Percentiles rank a stretch among this genome's conserved stretches.
These are phyloP conservation scores for Alternaria gansuensis DNA, from an alignment of 2,329 filamentous ascomycete species.

Conservation along the genomic window DNA sequence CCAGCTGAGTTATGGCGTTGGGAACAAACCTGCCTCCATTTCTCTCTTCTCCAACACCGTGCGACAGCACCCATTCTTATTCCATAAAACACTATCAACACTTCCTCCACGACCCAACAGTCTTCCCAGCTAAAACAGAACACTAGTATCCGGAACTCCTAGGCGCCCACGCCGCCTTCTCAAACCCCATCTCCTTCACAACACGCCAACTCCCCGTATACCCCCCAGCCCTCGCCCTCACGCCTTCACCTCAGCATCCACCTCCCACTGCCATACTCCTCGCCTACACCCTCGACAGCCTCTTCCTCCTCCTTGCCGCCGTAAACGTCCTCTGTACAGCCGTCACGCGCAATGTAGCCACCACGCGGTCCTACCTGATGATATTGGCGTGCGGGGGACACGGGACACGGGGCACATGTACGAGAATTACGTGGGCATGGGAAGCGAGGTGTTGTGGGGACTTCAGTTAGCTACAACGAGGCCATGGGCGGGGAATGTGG, in stretches of 20 bases:
- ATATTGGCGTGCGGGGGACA: slow-evolving; percentile 31
- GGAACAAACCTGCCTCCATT: slow-evolving; percentile 32
- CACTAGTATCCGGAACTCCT: slow-evolving; percentile 16
- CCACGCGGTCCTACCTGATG: slow-evolving; percentile 37
- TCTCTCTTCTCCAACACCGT: not conserved
- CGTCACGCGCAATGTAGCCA: slow-evolving; percentile 35
- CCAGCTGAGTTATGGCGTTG: slow-evolving; percentile 11
- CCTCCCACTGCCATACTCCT: slow-evolving; percentile 27
- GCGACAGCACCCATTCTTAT: not conserved
- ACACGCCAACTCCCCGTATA: slow-evolving; percentile 28
- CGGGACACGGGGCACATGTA: slow-evolving; percentile 44
- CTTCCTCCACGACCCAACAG: not conserved
- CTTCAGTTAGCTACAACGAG: slow-evolving; percentile 32
- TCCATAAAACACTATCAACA: not conserved
- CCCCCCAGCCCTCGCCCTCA: slow-evolving; percentile 4
- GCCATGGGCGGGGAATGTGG: slow-evolving; percentile 45
- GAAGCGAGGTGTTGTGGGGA: slow-evolving; percentile 34
- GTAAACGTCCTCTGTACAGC: slow-evolving; percentile 37
- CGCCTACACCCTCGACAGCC: slow-evolving; percentile 35
- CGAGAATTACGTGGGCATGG: slow-evolving; percentile 36
- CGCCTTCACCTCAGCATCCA: slow-evolving; percentile 10
- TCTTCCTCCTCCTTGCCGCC: slow-evolving; percentile 35
- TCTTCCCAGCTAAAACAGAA: not conserved
- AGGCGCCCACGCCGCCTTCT: slow-evolving; percentile 30
- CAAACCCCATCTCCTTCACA: slow-evolving; percentile 28